Evolutionary conservation across 2,329 filamentous ascomycete species (phyloP), one percentile per base, ranked within the genome.

Genomic region (Alternaria triticina): DNA sequence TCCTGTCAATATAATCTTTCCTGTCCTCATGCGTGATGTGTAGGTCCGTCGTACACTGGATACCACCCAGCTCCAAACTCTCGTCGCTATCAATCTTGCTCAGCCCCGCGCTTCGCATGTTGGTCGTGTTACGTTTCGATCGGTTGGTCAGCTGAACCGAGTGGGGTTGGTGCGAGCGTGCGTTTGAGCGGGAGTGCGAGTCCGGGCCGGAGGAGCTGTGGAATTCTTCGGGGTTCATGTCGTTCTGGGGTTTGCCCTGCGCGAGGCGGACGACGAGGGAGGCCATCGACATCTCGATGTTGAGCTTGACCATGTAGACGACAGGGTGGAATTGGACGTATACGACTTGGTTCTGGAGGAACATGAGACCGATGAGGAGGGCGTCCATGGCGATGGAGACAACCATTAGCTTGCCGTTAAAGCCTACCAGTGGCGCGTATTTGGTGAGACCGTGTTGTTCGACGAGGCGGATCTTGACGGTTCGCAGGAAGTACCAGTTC

Each of bases 401-500:
- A 4, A 78, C 62, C 69, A 83, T 79, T 13, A 83, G 76, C 10
- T 74, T 73, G 2, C 78, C 76, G 61, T 83, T 83, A 67, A 83
- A 83, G 22, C 73, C 72, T 1, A 82, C 77, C 4, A 83, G 70
- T 0, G 75, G 76, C 50, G 75, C 60, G 57, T 83, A 83, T 64
- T 83, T 83, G 9, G 70, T 73, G 8, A 83, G 70, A 1, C 81
- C 81, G 54, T 77, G 72, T 59, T 79, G 73, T 8, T 73, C 62
- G 2, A 83, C 74, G 3, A 84, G 75, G 5, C 78, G 72, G 9
- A 70, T 67, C 59, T 79, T 78, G 22, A 83, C 81, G 5, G 75
- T 81, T 13, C 68, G 69, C 3, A 87, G 76, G 67, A 88, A 88
- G 65, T 85, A 86, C 71, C 78, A 83, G 61, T 87, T 88, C n/a